Evolutionary conservation across 139 green algal species (phyloP).

Genomic region (Closterium sp.): DNA sequence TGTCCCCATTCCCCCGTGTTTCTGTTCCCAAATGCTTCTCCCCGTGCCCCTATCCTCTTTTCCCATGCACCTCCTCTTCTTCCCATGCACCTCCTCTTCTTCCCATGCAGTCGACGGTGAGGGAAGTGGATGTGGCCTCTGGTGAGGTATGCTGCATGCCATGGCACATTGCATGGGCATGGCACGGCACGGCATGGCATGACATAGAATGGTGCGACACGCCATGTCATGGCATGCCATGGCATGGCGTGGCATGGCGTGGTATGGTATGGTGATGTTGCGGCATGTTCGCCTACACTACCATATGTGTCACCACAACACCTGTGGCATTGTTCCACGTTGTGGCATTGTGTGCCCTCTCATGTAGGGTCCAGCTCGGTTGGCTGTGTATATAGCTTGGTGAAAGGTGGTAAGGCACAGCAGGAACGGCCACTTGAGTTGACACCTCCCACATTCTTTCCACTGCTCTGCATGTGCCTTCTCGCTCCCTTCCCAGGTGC

Average conservation of each 20-base stretch:
- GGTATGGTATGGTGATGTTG: not conserved
- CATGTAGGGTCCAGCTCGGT: no score
- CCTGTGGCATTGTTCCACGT: no score
- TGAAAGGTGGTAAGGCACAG: no score
- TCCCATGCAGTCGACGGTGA: not conserved
- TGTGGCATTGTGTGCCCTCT: no score
- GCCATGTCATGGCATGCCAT: not conserved
- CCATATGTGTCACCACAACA: no score
- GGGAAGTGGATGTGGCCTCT: not conserved
- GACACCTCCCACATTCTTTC: no score
- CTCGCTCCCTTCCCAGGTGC: not conserved
- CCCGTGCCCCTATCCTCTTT: no score
- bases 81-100: not conserved
- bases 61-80: not conserved
- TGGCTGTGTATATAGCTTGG: no score
- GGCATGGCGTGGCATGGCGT: not conserved
- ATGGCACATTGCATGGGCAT: not conserved
- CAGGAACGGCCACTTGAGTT: no score
- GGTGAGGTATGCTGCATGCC: not conserved
- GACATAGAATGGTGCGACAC: no score
- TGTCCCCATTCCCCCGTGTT: not conserved
- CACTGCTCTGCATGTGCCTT: not conserved
- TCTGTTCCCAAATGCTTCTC: no score
- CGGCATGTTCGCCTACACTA: not conserved
- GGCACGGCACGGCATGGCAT: not conserved